phyloP scores from a whole-genome alignment of 2,329 filamentous ascomycete species.

The Chrysoporthe cubensis region DNA sequence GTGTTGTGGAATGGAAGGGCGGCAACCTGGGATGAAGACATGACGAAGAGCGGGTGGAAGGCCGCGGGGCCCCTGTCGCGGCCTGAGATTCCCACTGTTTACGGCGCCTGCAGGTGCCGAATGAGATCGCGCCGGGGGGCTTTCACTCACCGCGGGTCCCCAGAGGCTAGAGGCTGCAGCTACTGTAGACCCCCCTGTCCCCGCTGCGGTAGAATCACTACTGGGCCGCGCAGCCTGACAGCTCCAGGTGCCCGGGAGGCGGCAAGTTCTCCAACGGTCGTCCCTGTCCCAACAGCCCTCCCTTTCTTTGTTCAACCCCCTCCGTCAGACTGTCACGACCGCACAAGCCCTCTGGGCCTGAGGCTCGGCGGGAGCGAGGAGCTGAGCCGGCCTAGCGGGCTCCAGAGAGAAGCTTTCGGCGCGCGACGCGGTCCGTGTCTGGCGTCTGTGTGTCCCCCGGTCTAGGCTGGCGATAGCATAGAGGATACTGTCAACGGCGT shows the following conservation, averaged over 20 bases:
- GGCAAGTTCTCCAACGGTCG: not conserved
- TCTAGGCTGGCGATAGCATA: not conserved
- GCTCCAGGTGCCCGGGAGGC: not conserved
- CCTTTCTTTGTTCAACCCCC: not conserved
- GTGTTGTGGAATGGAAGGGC: constrained; percentile 33
- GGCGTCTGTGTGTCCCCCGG: constrained; percentile 6
- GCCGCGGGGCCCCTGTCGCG: not conserved
- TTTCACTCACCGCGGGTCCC: not conserved
- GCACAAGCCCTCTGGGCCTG: not conserved
- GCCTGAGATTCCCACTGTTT: not conserved
- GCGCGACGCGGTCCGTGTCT: constrained; percentile 7
- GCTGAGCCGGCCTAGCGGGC: not conserved
- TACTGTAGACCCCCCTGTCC: not conserved
- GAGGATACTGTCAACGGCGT: constrained; percentile 3
- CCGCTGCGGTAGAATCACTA: constrained; percentile 3
- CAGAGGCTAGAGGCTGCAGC: not conserved
- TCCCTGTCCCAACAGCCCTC: no score
- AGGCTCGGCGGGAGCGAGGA: not conserved
- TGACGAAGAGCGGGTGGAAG: constrained; percentile 14
- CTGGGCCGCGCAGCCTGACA: not conserved
- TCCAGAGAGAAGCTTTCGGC: constrained; percentile 1
- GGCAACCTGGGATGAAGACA: constrained; percentile 7
- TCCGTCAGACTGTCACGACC: not conserved
- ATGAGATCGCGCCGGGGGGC: not conserved
- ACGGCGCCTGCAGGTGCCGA: constrained; percentile 11